Percentiles rank a stretch among this genome's conserved stretches.
These are phyloP conservation scores for Trametes sanguinea DNA, from an alignment of 768 basidiomycete species.

Conservation along the genomic window DNA sequence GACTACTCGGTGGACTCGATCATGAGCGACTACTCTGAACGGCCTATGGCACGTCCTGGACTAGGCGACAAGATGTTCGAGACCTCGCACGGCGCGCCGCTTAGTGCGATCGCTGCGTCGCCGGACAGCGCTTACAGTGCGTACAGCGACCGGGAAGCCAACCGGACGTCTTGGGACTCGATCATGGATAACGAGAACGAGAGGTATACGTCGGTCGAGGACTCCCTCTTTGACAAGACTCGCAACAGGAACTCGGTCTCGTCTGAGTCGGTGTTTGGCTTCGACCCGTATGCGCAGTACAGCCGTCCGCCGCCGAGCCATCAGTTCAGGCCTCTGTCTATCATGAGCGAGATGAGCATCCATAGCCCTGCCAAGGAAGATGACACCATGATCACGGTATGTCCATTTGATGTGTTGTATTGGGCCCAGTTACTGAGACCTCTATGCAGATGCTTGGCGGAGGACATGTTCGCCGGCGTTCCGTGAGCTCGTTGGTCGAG, in stretches of 20 bases:
- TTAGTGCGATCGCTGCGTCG: constrained; percentile 67
- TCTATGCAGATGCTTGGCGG: constrained; percentile 73
- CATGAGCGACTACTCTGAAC: constrained; percentile 60
- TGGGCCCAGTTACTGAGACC: constrained; percentile 12
- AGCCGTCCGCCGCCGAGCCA: constrained; percentile 44
- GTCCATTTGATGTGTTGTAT: constrained; percentile 24
- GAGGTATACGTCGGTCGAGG: constrained; percentile 30
- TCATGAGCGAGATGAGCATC: constrained; percentile 50
- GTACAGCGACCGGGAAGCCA: constrained; percentile 32
- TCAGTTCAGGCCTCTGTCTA: constrained; percentile 66
- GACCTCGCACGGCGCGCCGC: constrained; percentile 52
- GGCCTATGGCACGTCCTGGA: constrained; percentile 66
- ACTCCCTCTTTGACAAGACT: constrained; percentile 54
- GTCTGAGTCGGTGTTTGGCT: constrained; percentile 65
- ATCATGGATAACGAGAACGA: constrained; percentile 55
- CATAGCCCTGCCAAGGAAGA: constrained; percentile 64
- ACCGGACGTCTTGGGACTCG: constrained; percentile 60
- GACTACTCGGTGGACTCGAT: constrained; percentile 66
- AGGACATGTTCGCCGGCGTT: constrained; percentile 69
- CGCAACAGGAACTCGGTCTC: constrained; percentile 51
- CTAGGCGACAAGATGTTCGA: constrained; percentile 90
- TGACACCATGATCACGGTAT: constrained; percentile 80
- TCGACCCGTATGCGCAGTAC: constrained; percentile 40
- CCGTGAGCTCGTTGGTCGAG: constrained; percentile 66
- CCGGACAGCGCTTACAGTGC: constrained; percentile 52